Conservation (phyloP, 148 eudicot species). For the Vaccinium corymbosum region DNA sequence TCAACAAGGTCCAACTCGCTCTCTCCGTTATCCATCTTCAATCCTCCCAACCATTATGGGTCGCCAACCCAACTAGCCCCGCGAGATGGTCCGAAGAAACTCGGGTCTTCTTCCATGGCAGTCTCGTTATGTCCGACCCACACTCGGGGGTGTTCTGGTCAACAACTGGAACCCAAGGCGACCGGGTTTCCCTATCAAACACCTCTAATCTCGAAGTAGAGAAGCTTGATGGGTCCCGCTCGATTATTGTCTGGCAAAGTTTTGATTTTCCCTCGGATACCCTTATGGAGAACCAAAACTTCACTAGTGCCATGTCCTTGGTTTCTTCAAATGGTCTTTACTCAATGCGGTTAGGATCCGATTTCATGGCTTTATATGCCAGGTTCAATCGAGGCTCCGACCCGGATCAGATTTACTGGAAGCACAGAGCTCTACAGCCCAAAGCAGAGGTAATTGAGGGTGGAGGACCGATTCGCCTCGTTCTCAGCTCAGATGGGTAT, state of each 20-base stretch:
- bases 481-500: conserved; percentile 64
- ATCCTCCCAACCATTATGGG: conserved; percentile 68
- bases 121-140: conserved; percentile 57
- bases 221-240: neutral
- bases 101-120: conserved; percentile 64
- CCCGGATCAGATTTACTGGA: conserved; percentile 53
- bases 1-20: conserved; percentile 44
- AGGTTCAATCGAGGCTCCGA: conserved; percentile 30
- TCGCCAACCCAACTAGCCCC: conserved; percentile 27
- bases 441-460: conserved; percentile 47
- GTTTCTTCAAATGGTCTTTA: conserved; percentile 67
- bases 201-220: conserved; percentile 52
- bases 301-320: conserved; percentile 70
- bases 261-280: conserved; percentile 76
- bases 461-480: conserved; percentile 52
- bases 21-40: conserved; percentile 69
- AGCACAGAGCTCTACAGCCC: conserved; percentile 64
- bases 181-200: conserved; percentile 50
- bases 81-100: conserved; percentile 53
- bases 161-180: conserved; percentile 48
- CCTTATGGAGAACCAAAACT: conserved; percentile 77
- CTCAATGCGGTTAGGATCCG: conserved; percentile 63
- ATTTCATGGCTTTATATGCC: conserved; percentile 69
- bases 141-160: conserved; percentile 76
- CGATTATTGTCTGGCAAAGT: conserved; percentile 62